Percentiles rank a stretch among this genome's conserved stretches.
Conservation (phyloP, 2,329 filamentous ascomycete species). For the Cytospora mali region DNA sequence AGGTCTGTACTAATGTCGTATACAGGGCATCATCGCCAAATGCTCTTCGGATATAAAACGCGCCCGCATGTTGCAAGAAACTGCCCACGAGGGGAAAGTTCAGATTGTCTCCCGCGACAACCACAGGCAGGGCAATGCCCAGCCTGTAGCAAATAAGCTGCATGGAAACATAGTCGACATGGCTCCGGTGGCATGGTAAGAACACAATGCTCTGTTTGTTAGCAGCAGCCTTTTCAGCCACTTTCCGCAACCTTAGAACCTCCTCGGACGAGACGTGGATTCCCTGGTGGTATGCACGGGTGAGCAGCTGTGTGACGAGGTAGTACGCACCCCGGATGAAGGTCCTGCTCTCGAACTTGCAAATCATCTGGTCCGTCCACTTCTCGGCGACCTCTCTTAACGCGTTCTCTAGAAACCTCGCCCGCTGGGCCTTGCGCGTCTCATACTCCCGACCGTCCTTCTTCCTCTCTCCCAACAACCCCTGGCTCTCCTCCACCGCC, state of each 20-base stretch:
- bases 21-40: slow-evolving; percentile 94
- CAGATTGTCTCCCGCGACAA: slow-evolving; percentile 93
- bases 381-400: slow-evolving; percentile 81
- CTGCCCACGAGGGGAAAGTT: slow-evolving; percentile 89
- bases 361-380: slow-evolving; percentile 95
- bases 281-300: slow-evolving; percentile 92
- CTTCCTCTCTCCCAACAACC: slow-evolving; percentile 57
- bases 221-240: slow-evolving; percentile 79
- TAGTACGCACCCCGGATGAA: slow-evolving; percentile 96
- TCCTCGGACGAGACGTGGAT: slow-evolving; percentile 97
- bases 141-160: slow-evolving; percentile 95
- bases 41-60: slow-evolving; percentile 92
- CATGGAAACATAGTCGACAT: slow-evolving; percentile 93
- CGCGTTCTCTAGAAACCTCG: slow-evolving; percentile 68
- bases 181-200: slow-evolving; percentile 88
- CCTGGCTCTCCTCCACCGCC: slow-evolving; percentile 75
- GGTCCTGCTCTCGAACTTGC: slow-evolving; percentile 93
- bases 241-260: slow-evolving; percentile 76
- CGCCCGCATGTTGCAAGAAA: slow-evolving; percentile 93
- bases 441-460: slow-evolving; percentile 50
- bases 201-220: slow-evolving; percentile 97
- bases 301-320: slow-evolving; percentile 81
- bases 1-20: slow-evolving; percentile 88
- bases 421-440: slow-evolving; percentile 56
- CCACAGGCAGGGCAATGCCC: slow-evolving; percentile 83